Conservation (phyloP, 1,139 yeast genomes). For the Candida albicans region DNA sequence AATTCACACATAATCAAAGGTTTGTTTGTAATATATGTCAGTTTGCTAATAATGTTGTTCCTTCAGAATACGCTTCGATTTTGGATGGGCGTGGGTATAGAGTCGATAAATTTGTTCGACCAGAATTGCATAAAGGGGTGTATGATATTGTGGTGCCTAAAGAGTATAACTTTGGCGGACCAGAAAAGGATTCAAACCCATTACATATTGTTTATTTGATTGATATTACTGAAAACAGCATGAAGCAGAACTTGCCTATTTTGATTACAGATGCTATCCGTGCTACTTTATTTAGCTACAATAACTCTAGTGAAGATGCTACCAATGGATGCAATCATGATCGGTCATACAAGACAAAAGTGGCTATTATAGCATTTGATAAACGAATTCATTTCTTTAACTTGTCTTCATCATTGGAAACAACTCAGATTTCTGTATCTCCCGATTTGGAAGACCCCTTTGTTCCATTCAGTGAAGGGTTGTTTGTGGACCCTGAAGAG, state of each 20-base stretch:
- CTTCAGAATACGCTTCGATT: conserved; percentile 65
- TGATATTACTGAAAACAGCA: conserved; percentile 68
- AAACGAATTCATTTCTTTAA: conserved; percentile 74
- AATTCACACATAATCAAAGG: conserved; percentile 60
- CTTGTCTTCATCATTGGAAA: conserved; percentile 52
- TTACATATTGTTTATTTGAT: conserved; percentile 76
- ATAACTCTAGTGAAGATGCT: conserved; percentile 13
- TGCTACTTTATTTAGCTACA: conserved; percentile 43
- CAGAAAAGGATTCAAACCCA: conserved; percentile 29
- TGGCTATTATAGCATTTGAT: conserved; percentile 79
- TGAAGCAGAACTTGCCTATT: conserved; percentile 62
- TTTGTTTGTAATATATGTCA: conserved; percentile 89
- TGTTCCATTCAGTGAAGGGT: conserved; percentile 74
- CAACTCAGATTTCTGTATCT: conserved; percentile 65
- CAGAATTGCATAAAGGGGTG: conserved; percentile 81
- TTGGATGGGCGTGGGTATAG: conserved; percentile 62
- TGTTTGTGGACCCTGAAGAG: conserved; percentile 77
- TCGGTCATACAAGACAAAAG: conserved; percentile 17
- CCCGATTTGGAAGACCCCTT: conserved; percentile 80
- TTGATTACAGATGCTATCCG: conserved; percentile 75
- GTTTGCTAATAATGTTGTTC: conserved; percentile 66
- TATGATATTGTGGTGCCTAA: conserved; percentile 82
- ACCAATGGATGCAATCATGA: too few species aligned
- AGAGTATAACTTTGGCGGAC: conserved; percentile 58
- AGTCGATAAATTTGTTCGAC: conserved; percentile 62